phyloP scores from a whole-genome alignment of 2,329 filamentous ascomycete species.

The Colletotrichum filicis region DNA sequence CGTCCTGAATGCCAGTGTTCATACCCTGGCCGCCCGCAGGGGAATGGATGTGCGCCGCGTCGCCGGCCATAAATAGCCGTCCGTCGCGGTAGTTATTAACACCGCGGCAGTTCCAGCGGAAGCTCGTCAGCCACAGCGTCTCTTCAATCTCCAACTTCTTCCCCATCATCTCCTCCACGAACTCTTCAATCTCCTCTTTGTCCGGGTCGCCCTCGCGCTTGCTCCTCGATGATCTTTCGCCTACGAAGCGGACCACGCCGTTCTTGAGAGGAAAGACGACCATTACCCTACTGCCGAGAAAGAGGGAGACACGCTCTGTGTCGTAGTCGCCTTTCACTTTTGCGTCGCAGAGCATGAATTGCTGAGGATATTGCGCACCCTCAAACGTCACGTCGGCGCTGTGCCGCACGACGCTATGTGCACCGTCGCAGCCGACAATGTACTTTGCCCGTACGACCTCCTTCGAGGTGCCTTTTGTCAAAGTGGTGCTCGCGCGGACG shows the following conservation, averaged over 20 bases:
- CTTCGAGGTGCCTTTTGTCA: slow-evolving; percentile 37
- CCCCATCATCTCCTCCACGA: slow-evolving; percentile 43
- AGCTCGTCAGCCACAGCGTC: slow-evolving; percentile 54
- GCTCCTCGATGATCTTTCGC: slow-evolving; percentile 27
- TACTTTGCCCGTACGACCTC: slow-evolving; percentile 49
- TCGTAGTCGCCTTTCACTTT: slow-evolving; percentile 38
- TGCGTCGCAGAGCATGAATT: slow-evolving; percentile 57
- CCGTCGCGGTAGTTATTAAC: slow-evolving; percentile 51
- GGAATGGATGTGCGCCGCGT: slow-evolving; percentile 49
- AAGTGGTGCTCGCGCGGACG: slow-evolving; percentile 40
- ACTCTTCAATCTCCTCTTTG: slow-evolving; percentile 35
- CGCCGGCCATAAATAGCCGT: slow-evolving; percentile 43
- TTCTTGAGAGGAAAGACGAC: slow-evolving; percentile 46
- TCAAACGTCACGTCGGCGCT: slow-evolving; percentile 50
- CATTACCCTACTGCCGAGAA: slow-evolving; percentile 48
- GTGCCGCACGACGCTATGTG: slow-evolving; percentile 55
- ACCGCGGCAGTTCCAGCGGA: slow-evolving; percentile 56
- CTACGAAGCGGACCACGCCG: slow-evolving; percentile 43
- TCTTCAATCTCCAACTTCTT: slow-evolving; percentile 42
- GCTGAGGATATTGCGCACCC: slow-evolving; percentile 53
- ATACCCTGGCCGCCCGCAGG: slow-evolving; percentile 50
- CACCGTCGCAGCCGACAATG: slow-evolving; percentile 60
- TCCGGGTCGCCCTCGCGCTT: slow-evolving; percentile 16
- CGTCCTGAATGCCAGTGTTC: slow-evolving; percentile 50
- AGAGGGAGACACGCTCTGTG: slow-evolving; percentile 37